Evolutionary conservation across 768 basidiomycete genomes (phyloP), one percentile per base, ranked within the genome.

Genomic region (Kwoniella sp.): DNA sequence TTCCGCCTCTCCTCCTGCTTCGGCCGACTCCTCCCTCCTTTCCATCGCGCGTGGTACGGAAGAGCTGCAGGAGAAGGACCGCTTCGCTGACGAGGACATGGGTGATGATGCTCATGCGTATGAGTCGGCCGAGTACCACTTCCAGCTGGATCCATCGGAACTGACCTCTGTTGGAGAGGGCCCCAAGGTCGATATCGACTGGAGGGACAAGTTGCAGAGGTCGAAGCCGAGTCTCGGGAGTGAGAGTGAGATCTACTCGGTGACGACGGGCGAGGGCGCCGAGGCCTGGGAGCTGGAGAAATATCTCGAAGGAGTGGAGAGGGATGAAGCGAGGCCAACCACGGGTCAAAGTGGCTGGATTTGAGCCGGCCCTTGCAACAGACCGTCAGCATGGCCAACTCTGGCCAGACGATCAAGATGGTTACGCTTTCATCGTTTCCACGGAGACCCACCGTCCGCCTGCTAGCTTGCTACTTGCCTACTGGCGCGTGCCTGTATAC

Each of bases 221-320:
- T 14, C 7, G 25, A 43, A 32, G 20, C 23, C 17, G 6, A 41
- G 29, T n/a, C 37, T 26, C 15, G 34, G 25, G 12, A 55, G 42
- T 14, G 53, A 34, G n/a, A 28, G 20, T 43, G 47, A 44, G 11
- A 45, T 29, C 33, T 37, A 45, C 33, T 45, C 37, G 5, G 46
- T 53, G 47, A 47, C 43, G n/a, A 61, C 55, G 22, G 46, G 39
- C 1, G 56, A 53, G 27, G 54, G 49, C 3, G 55, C 46, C 14
- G 59, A 60, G 38, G 51, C 57, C 19, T 62, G 60, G 60, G 60
- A 62, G 49, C 36, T 62, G 47, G 60, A 62, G 40, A 53, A 36
- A 43, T 56, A 55, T 42, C 25, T 60, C 33, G 28, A 46, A n/a
- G 53, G 49, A 38, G 28, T 47, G n/a, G 53, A 51, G 32, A 41